These are phyloP conservation scores for Allium sativum DNA, from an alignment of 106 monocot genomes.

Conservation along the genomic window DNA sequence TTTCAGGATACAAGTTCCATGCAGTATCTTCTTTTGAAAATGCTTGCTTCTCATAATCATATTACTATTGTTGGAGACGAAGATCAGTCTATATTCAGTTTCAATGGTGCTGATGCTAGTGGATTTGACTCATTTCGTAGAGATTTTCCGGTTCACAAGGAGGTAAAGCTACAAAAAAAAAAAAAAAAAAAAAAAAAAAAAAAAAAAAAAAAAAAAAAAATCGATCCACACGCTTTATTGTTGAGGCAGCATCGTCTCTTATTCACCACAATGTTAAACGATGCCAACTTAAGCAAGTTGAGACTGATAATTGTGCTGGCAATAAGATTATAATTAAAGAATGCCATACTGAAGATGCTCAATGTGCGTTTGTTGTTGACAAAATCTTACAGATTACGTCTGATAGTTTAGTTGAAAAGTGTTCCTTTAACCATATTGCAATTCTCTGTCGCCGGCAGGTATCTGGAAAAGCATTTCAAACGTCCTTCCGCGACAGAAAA, in stretches of 20 bases:
- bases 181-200: conserved; percentile 99
- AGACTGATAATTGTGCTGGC: conserved; percentile 67
- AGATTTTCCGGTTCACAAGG: conserved; percentile 74
- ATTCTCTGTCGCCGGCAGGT: conserved; percentile 87
- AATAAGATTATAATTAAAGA: conserved; percentile 76
- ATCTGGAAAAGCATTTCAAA: conserved; percentile 84
- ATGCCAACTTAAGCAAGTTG: conserved; percentile 43
- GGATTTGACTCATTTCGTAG: conserved; percentile 84
- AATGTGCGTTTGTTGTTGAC: conserved; percentile 89
- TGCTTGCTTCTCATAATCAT: conserved; percentile 65
- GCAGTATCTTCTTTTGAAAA: conserved; percentile 72
- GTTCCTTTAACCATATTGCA: conserved; percentile 52
- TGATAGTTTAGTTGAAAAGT: conserved; percentile 23
- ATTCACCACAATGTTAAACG: conserved; percentile 64
- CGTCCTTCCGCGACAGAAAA: conserved; percentile 66
- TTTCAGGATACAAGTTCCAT: conserved; percentile 97
- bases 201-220: conserved; percentile 71
- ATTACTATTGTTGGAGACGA: conserved; percentile 89
- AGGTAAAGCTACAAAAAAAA: conserved; percentile 76
- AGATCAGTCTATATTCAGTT: conserved; percentile 99
- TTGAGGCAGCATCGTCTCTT: conserved; percentile 84
- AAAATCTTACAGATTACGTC: conserved; percentile 87
- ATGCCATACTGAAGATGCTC: conserved; percentile 80
- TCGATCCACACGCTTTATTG: conserved; percentile 81
- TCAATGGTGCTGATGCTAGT: conserved; percentile 75